A percentile compares a stretch with the other conserved stretches of the same genome.
Conservation (phyloP, 2,329 filamentous ascomycete species). For the Pseudocercospora macadamiae region DNA sequence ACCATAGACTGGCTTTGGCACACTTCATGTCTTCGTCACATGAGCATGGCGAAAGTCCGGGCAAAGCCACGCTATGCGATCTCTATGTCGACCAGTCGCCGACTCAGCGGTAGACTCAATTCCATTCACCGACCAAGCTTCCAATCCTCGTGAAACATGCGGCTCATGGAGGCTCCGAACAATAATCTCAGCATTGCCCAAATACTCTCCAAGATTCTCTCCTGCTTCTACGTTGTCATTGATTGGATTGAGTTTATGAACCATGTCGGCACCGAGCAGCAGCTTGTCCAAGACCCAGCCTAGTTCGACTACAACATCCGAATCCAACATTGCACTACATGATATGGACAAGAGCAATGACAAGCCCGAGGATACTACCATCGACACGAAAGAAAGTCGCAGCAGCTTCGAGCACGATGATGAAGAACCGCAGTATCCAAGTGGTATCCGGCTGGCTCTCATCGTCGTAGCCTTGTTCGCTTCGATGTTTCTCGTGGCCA, state of each 20-base stretch:
- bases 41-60: too few species aligned
- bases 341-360: not conserved
- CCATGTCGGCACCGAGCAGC: not conserved
- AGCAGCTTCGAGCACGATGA: slow-evolving; percentile 70
- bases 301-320: not conserved
- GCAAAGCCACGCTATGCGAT: too few species aligned
- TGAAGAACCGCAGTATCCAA: slow-evolving; percentile 64
- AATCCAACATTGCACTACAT: not conserved
- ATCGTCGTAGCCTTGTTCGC: slow-evolving; percentile 15
- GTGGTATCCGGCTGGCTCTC: not conserved
- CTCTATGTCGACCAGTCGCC: too few species aligned
- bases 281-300: not conserved
- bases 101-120: too few species aligned
- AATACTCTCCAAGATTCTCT: not conserved
- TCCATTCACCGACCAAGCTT: not conserved
- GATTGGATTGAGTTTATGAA: not conserved
- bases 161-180: too few species aligned
- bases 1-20: too few species aligned
- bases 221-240: not conserved
- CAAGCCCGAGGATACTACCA: not conserved
- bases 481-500: slow-evolving; percentile 25
- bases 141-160: too few species aligned
- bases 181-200: not conserved
- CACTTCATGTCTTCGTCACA: too few species aligned
- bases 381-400: not conserved